Evolutionary conservation across 2,329 filamentous ascomycete species (phyloP).

Genomic region (Ophiognomonia clavigignenti-juglandacearum): DNA sequence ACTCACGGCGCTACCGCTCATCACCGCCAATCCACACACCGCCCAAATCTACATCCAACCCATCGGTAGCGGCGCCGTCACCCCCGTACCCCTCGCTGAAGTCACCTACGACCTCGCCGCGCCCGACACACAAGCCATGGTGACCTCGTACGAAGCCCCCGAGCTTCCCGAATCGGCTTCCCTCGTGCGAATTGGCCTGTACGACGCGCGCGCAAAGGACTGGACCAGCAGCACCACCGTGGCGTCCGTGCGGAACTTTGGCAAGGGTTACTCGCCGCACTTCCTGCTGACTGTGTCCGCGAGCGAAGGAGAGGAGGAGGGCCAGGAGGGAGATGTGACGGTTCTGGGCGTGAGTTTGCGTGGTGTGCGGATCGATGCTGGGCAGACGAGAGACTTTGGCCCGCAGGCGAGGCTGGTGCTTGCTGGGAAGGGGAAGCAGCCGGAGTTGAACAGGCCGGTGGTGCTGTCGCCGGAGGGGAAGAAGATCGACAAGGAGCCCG

Average conservation of each 20-base stretch:
- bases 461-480: slow-evolving; percentile 57
- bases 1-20: slow-evolving; percentile 37
- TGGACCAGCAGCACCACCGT: slow-evolving; percentile 55
- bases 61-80: slow-evolving; percentile 30
- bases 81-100: slow-evolving; percentile 47
- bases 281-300: slow-evolving; percentile 48
- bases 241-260: slow-evolving; percentile 51
- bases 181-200: slow-evolving; percentile 56
- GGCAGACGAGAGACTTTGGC: slow-evolving; percentile 60
- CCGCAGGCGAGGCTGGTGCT: slow-evolving; percentile 51
- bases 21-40: slow-evolving; percentile 36
- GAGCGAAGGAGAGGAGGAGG: slow-evolving; percentile 5
- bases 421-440: slow-evolving; percentile 46
- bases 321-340: slow-evolving; percentile 28
- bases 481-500: slow-evolving; percentile 43
- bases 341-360: slow-evolving; percentile 47
- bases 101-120: slow-evolving; percentile 45
- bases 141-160: slow-evolving; percentile 53
- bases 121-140: slow-evolving; percentile 35
- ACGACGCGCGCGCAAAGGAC: slow-evolving; percentile 37
- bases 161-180: slow-evolving; percentile 39
- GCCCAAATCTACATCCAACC: slow-evolving; percentile 52
- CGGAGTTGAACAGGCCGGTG: slow-evolving; percentile 59
- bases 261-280: slow-evolving; percentile 56
- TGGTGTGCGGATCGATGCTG: slow-evolving; percentile 58